Base-by-base conservation (phyloP, 805 yeast species). In the Ogataea allantospora region DNA sequence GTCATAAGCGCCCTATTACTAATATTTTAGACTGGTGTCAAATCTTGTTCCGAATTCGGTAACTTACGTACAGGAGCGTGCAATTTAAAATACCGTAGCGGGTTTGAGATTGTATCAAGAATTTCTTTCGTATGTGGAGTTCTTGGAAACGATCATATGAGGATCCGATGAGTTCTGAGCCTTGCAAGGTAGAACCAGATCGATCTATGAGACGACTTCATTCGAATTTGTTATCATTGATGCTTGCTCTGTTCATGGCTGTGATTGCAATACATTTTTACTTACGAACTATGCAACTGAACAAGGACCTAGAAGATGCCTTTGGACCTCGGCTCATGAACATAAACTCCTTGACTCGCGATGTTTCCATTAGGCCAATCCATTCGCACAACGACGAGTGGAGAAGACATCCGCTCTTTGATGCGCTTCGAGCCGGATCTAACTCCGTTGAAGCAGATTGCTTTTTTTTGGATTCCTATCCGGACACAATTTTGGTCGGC, bases 331-430 rank as follows among this genome's bases (percentile, higher is more conserved):
- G 31, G 26, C n/a, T 35, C 35, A 8, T 22, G 14, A 33, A 22
- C 12, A 13, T 46, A 17, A 50, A 44, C 23, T 23, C 46, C 2
- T 35, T 58, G 25, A 58, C 63, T 7, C 48, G 50, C 24, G 62
- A 54, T 38, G 55, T 53, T 7, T 18, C 40, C 7, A 36, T 57
- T 5, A 39, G 57, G 30, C 65, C 67, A 26, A 63, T 80, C 16
- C 88, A 81, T 53, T 77, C 85, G 1, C 88, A 81, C 53, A 81
- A 81, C 51, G 87, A 81, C 54, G 82, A 81, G 56, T 77, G 83
- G 82, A 62, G 87, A 50, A 42, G 53, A 3, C 50, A 62, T 4
- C 87, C 87, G 1, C 62, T 81, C 3, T 67, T 74, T 35, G 81
- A 79, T 42, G 87, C 86, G 0, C 54, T 70, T 9, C 48, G 54